Evolutionary conservation across 83 land plant species (phyloP), one percentile per base, ranked within the genome.

Genomic region (Thuja plicata): DNA sequence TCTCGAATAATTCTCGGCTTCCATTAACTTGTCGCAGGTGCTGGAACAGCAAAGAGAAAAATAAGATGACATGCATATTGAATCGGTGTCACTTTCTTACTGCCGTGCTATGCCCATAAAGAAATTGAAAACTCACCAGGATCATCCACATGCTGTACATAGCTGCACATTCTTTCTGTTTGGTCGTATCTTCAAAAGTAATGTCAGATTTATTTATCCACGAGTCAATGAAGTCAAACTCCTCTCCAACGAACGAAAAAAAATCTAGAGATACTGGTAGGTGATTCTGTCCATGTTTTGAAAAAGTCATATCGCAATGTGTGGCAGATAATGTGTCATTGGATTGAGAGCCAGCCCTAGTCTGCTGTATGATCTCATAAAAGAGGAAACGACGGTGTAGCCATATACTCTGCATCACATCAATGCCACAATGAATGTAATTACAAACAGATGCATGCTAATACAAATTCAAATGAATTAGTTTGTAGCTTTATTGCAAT

Each of bases 381-480:
- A 89, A 87, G n/a, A 94, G 92, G 86, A 93, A 94, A 37, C 95
- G 92, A 0, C 95, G 94, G 89, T 94, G 95, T 41, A 94, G 89
- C 95, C 95, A 94, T 27, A 94, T 62, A 85, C 92, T 93, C 95
- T 94, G 74, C 55, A 54, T 24, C 71, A 87, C 48, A 91, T 21
- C 8, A 9, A 86, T 71, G 45, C 6, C 50, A 46, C 54, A 82
- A 27, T 82, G 48, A 82, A 43, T 43, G 30, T 45, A 24, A 82
- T 41, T 27, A 38, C 52, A 82, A 45, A 45, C 24, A 86, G 41
- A 3, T 24, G 70, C 37, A 21, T 34, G n/a, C 34, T 86, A 38
- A 74, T 45, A n/a, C 6, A 82, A 2, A 27, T 45, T 38, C 50
- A 12, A 43, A 82, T 11, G 32, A 43, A 81, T 35, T 43, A 24